Base-by-base conservation (phyloP, 202 grass and related monocot species). In the Thinopyrum obtusiflorum region DNA sequence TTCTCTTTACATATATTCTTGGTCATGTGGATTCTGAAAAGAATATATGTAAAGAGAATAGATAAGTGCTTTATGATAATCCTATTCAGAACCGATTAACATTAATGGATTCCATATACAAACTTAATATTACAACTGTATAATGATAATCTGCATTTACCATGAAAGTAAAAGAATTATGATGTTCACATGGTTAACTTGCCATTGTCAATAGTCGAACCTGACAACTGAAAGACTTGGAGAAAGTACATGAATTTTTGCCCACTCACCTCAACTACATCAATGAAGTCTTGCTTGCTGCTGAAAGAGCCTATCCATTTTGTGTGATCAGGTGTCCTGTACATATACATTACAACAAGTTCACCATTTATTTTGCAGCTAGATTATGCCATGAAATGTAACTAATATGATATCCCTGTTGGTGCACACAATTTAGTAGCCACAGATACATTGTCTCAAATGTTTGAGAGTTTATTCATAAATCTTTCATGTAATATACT, bases 261-360 rank as follows among this genome's bases (percentile, higher is more conserved):
- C 65, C 46, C 9, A 78, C 89, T 83, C 60, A 92, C 95, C 93
- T 98, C 95, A 65, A 95, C 89, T 32, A 93, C 93, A 88, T 98
- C 95, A 77, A 95, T 76, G 49, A 76, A 76, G 49, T 76, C 73
- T 76, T 76, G 73, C 28, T 76, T 76, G 47, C 73, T 76, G 74
- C 86, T 87, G 80, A 98, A 98, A 83, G 95, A 92, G 11, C 93
- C 95, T 78, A 98, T 90, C 95, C 95, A 98, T 92, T 98, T 98
- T 86, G 95, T 98, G 67, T 98, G 93, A 86, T 98, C 95, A 74
- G 91, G 87, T 82, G 93, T 98, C 80, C 95, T 98, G 82, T 36
- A 83, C 7, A 83, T 64, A 32, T 63, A 72, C 7, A 23, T 80
- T 31, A 81, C 4, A 61, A 57, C 12, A 44, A 25, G 27, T 15